A percentile compares a stretch with the other conserved stretches of the same genome.
phyloP scores from a whole-genome alignment of 495 filamentous ascomycete genomes.

The Penicillium angulare region DNA sequence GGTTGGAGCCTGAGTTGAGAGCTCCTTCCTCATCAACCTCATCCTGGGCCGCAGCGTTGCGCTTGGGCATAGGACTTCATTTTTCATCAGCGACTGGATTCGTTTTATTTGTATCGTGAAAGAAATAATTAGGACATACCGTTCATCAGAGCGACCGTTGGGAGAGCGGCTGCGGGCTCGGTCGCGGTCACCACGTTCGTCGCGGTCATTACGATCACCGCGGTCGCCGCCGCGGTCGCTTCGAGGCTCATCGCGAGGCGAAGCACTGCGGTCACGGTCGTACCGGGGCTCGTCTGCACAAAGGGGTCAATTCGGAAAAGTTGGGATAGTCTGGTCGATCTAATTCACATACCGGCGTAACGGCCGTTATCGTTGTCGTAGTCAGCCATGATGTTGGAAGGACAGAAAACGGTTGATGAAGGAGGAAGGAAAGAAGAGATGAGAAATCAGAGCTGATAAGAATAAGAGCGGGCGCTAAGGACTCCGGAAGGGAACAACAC shows the following conservation, averaged over 20 bases:
- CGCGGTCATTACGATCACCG: too few species aligned
- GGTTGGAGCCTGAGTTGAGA: slow-evolving; percentile 90
- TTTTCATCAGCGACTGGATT: slow-evolving; percentile 2
- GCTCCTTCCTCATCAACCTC: slow-evolving; percentile 74
- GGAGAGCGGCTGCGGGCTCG: slow-evolving; percentile 79
- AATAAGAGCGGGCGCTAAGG: slow-evolving; percentile 23
- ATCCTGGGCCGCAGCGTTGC: slow-evolving; percentile 50
- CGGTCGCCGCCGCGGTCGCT: slow-evolving; percentile 71
- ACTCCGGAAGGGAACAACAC: slow-evolving; percentile 23
- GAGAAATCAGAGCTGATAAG: slow-evolving; percentile 27
- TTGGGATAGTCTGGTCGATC: neutral
- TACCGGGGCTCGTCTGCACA: slow-evolving; percentile 74
- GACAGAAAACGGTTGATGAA: slow-evolving; percentile 15
- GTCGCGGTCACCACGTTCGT: too few species aligned
- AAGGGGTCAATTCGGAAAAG: slow-evolving; percentile 7
- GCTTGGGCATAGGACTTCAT: slow-evolving; percentile 22
- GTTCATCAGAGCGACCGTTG: slow-evolving; percentile 61
- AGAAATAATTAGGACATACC: slow-evolving; percentile 56
- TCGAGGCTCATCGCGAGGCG: slow-evolving; percentile 74
- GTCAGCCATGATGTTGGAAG: slow-evolving; percentile 54
- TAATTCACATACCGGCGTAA: slow-evolving; percentile 69
- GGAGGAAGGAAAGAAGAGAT: slow-evolving; percentile 15
- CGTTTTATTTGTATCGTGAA: neutral
- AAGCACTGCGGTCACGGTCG: slow-evolving; percentile 87
- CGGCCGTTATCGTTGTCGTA: slow-evolving; percentile 85